Conservation (phyloP, 305 asterid species). For the Solanum hybrid region DNA sequence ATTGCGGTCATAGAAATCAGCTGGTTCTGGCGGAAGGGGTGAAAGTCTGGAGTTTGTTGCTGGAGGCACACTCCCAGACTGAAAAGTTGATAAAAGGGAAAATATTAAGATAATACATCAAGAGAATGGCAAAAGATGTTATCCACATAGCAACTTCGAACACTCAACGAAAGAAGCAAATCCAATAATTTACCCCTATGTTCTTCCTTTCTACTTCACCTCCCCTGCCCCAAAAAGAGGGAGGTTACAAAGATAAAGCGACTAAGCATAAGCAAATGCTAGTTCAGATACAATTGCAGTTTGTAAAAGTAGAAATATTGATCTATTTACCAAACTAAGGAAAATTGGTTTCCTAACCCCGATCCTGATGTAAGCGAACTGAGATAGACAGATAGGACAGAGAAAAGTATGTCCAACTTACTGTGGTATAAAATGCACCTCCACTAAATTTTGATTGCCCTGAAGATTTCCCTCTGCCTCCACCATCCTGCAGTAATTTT, state of each 20-base stretch:
- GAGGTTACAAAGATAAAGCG: not conserved
- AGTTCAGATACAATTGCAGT: not conserved
- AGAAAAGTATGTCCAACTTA: constrained; percentile 27
- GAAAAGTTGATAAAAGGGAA: constrained; percentile 4
- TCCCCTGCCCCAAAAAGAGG: not conserved
- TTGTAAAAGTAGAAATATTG: not conserved
- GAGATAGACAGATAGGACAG: not conserved
- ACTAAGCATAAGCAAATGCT: not conserved
- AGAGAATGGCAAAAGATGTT: not conserved
- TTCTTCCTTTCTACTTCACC: not conserved
- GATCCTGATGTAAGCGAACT: not conserved
- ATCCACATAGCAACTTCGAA: not conserved
- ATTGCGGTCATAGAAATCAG: constrained; percentile 74
- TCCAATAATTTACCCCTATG: not conserved
- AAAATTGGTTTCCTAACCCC: not conserved
- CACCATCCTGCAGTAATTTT: constrained; percentile 39
- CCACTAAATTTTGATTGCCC: constrained; percentile 44
- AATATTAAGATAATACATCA: not conserved
- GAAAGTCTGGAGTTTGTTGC: constrained; percentile 70
- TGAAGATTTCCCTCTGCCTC: constrained; percentile 44
- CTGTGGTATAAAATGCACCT: constrained; percentile 59
- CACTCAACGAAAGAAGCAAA: not conserved
- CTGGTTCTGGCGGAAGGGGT: constrained; percentile 93
- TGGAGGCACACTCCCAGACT: constrained; percentile 70
- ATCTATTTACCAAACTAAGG: not conserved